Base-by-base conservation (phyloP, 1,139 yeast species). In the Debaryomycetaceae sp. region DNA sequence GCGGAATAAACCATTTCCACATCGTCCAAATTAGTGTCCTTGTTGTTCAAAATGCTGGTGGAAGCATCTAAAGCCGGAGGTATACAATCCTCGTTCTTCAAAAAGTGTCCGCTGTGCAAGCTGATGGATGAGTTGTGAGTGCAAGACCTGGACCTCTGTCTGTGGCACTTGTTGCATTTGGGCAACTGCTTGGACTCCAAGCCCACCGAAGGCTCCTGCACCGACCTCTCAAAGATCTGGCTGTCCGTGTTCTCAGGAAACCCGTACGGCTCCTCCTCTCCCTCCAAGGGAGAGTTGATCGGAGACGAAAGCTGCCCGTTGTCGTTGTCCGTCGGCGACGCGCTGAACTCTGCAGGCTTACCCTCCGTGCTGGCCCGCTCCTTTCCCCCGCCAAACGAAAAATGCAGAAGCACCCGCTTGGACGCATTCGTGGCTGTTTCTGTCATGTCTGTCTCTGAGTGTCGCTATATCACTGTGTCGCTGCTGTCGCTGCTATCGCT, bases 41-140 rank as follows among this genome's bases (percentile, higher is more conserved):
- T 68, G 54, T 81, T 83, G 37, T 76, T 75, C 42, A 87, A 72
- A 34, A 84, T 75, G 40, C 81, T 75, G 4, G 93, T 80, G 24
- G 91, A 78, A 7, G 91, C 91, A 57, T 87, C 96, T 57, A 89
- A 71, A 7, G 90, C 90, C 2, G 96, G 90, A 1, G 96, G 90
- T 42, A 87, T 86, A 54, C 72, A 81, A 62, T 87, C 89, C 59
- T 87, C 78, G 37, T 62, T 65, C 46, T 67, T 66, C 46, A 69
- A 60, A 39, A 45, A 54, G 38, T 44, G 58, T 37, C 66, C 65
- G n/a, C 58, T 47, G 38, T 60, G 53, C 44, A 64, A 52, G 22
- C 68, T 59, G 38, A 65, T 49, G 24, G 64, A 54, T 22, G 69
- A 60, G 44, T 62, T 62, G 46, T 60, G 68, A 11, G 69, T 57